phyloP scores from a whole-genome alignment of 2,329 filamentous ascomycete genomes.

The Graphium sp. region DNA sequence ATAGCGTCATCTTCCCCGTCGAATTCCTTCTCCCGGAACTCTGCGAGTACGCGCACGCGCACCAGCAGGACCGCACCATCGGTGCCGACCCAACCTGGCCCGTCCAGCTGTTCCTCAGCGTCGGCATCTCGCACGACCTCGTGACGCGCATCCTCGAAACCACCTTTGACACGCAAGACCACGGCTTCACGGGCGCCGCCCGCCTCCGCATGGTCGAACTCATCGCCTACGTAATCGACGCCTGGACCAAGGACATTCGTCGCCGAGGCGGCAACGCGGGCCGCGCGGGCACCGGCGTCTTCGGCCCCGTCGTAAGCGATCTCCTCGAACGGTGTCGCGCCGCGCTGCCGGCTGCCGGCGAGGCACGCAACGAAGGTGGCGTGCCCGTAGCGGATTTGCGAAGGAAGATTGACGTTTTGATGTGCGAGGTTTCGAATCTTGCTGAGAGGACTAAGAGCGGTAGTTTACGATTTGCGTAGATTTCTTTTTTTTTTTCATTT shows the following conservation, averaged over 20 bases:
- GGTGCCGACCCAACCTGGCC: conserved; percentile 41
- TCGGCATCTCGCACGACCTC: conserved; percentile 39
- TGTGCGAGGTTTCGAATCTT: conserved; percentile 24
- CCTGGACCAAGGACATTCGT: conserved; percentile 31
- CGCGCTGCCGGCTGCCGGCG: conserved; percentile 19
- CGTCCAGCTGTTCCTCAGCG: conserved; percentile 33
- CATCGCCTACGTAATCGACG: conserved; percentile 29
- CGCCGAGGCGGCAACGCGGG: conserved; percentile 21
- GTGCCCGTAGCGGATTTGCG: conserved; percentile 25
- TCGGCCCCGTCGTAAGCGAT: conserved; percentile 23
- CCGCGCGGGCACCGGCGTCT: conserved; percentile 14
- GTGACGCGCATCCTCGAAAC: conserved; percentile 37
- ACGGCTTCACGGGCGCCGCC: conserved; percentile 34
- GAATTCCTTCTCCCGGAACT: conserved; percentile 42
- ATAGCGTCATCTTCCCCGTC: conserved; percentile 51
- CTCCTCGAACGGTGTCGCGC: conserved; percentile 32
- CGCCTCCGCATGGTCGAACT: conserved; percentile 36
- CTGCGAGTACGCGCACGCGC: conserved; percentile 42
- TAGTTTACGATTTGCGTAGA: conserved; percentile 27
- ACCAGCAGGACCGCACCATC: conserved; percentile 39
- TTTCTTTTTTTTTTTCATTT: not conserved
- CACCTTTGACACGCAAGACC: conserved; percentile 40
- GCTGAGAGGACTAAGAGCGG: conserved; percentile 22
- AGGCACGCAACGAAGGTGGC: conserved; percentile 25
- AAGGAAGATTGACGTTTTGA: conserved; percentile 21